phyloP scores from a whole-genome alignment of 495 filamentous ascomycete species.

The Aspergillus heteromorphus region DNA sequence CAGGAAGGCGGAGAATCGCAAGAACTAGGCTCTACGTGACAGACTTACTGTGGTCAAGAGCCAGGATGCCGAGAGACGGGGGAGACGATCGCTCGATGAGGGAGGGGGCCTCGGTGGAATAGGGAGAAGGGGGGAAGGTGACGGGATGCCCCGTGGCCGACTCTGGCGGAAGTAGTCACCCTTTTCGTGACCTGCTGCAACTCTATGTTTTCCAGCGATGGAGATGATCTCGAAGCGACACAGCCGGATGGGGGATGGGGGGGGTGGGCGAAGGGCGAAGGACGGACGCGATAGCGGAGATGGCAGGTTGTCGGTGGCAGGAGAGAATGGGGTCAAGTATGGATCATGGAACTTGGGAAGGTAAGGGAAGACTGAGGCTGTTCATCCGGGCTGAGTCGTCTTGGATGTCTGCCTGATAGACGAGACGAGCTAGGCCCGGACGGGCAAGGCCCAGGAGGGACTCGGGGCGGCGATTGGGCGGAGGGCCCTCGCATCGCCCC shows the following conservation, averaged over 20 bases:
- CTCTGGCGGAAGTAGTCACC: not conserved
- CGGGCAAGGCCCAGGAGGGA: constrained; percentile 7
- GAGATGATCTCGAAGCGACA: not conserved
- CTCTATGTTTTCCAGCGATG: not conserved
- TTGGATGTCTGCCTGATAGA: constrained; percentile 44
- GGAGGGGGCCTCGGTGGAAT: not conserved
- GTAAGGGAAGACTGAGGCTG: constrained; percentile 9
- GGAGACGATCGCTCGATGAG: no score
- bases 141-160: constrained; percentile 1
- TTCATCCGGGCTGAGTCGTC: constrained; percentile 25
- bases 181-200: not conserved
- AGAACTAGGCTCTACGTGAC: not conserved
- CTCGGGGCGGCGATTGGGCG: not conserved
- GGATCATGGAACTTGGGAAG: constrained; percentile 2
- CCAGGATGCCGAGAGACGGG: not conserved
- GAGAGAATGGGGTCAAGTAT: constrained; percentile 16
- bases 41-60: not conserved
- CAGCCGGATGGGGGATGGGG: not conserved
- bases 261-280: not conserved
- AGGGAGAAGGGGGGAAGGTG: not conserved
- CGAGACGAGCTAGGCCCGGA: constrained; percentile 24
- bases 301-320: constrained; percentile 11
- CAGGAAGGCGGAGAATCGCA: not conserved
- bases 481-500: not conserved
- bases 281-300: not conserved